phyloP scores from a whole-genome alignment of 345 rosid species.

The Populus tremula region DNA sequence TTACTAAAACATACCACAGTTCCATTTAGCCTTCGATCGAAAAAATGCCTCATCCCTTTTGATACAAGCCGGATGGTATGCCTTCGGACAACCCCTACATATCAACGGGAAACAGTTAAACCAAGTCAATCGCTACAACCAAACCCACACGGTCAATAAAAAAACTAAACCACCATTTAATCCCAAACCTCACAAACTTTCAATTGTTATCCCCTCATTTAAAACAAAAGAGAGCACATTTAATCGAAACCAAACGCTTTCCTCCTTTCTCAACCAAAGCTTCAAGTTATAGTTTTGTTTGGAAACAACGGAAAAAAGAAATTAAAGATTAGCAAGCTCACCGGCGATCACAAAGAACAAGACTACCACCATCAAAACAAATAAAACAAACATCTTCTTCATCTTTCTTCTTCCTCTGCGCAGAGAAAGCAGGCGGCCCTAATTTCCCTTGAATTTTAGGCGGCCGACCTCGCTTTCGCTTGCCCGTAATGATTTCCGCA shows the following conservation, averaged over 20 bases:
- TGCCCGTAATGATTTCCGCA: constrained; percentile 32
- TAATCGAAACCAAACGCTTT: neutral
- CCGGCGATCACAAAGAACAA: constrained; percentile 98
- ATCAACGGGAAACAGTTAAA: constrained; percentile 3
- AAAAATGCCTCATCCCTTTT: constrained; percentile 89
- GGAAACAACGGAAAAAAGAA: too few relatives aligned
- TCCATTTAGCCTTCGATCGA: constrained; percentile 83
- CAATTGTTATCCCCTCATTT: too few relatives aligned
- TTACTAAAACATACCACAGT: constrained; percentile 64
- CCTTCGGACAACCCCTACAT: constrained; percentile 93
- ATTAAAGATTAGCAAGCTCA: constrained; percentile 24
- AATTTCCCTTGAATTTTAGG: constrained; percentile 37
- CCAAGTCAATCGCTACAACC: neutral
- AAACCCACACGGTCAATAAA: neutral
- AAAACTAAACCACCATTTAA: neutral
- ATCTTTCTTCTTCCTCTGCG: constrained; percentile 41
- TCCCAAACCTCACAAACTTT: too few relatives aligned
- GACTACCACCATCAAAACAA: constrained; percentile 96
- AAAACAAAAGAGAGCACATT: too few relatives aligned
- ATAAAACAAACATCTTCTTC: constrained; percentile 98
- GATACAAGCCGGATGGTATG: constrained; percentile 92
- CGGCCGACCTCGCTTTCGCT: constrained; percentile 81
- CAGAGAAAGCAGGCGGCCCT: constrained; percentile 13
- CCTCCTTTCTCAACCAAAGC: too few relatives aligned
- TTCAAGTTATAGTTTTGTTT: too few relatives aligned